A percentile compares a stretch with the other conserved stretches of the same genome.
Conservation (phyloP, 176 grass and related monocot genomes). For the Hordeum marinum region DNA sequence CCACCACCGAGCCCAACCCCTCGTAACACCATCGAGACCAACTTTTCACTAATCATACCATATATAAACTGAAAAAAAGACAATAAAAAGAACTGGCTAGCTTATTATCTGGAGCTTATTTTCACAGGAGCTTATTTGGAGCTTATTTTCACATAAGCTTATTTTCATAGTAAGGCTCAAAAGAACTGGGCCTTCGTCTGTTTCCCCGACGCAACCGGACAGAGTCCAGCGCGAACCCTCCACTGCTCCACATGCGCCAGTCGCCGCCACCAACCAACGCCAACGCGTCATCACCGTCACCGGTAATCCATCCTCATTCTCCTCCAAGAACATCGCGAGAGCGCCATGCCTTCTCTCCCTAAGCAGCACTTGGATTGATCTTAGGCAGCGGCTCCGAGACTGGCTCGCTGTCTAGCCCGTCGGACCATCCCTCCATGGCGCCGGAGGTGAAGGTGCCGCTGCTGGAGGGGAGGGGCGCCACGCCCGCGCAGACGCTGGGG, state of each 20-base stretch:
- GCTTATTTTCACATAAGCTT: no score
- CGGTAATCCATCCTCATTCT: neutral
- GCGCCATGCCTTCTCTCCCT: neutral
- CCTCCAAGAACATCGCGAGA: neutral
- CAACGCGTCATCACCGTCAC: neutral
- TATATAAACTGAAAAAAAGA: no score
- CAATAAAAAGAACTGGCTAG: no score
- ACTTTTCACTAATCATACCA: no score
- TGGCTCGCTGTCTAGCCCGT: neutral
- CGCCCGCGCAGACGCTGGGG: conserved; percentile 61
- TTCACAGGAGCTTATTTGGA: no score
- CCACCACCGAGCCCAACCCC: no score
- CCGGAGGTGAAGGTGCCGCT: conserved; percentile 33
- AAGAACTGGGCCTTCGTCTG: no score
- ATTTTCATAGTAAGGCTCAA: no score
- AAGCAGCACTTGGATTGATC: neutral
- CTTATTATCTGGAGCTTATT: no score
- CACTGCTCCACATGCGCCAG: neutral
- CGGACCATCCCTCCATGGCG: neutral
- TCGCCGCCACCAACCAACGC: neutral
- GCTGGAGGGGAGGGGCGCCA: conserved; percentile 36
- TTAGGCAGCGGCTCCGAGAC: neutral
- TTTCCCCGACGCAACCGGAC: neutral
- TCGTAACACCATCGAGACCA: no score
- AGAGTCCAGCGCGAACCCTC: neutral